A percentile compares a stretch with the other conserved stretches of the same genome.
phyloP scores from a whole-genome alignment of 2,329 filamentous ascomycete species.

The Huntiella abstrusa region DNA sequence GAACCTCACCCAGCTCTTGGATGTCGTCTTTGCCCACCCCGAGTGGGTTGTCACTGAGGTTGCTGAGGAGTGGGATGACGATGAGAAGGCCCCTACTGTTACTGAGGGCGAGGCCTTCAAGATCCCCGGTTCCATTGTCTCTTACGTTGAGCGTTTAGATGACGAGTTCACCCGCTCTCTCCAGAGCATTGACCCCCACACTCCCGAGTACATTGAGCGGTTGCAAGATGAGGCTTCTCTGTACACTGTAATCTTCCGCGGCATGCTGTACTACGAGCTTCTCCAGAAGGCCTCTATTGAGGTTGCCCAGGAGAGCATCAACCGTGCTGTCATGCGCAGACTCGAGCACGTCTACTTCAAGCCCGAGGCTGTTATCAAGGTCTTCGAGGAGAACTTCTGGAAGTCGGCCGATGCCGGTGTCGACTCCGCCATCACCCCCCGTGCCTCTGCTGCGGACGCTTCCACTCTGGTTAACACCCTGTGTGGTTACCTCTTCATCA shows the following conservation, averaged over 20 bases:
- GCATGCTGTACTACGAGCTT: slow-evolving; percentile 72
- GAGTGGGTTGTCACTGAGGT: slow-evolving; percentile 76
- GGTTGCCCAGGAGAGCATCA: slow-evolving; percentile 67
- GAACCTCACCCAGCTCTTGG: slow-evolving; percentile 62
- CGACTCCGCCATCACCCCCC: slow-evolving; percentile 66
- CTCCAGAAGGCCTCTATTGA: slow-evolving; percentile 55
- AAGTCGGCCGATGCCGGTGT: slow-evolving; percentile 51
- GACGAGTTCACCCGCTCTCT: slow-evolving; percentile 95
- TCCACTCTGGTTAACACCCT: slow-evolving; percentile 63
- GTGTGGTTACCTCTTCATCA: slow-evolving; percentile 83
- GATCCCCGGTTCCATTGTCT: slow-evolving; percentile 84
- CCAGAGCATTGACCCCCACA: slow-evolving; percentile 94
- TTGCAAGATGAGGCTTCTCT: slow-evolving; percentile 76
- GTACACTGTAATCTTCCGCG: slow-evolving; percentile 82
- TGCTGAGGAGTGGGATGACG: slow-evolving; percentile 97
- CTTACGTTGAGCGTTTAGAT: slow-evolving; percentile 84
- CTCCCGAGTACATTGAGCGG: slow-evolving; percentile 93
- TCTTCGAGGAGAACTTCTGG: slow-evolving; percentile 89
- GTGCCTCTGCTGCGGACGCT: slow-evolving; percentile 48
- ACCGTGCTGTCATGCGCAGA: slow-evolving; percentile 82
- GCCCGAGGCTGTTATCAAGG: slow-evolving; percentile 80
- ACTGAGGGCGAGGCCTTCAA: slow-evolving; percentile 63
- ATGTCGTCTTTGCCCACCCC: slow-evolving; percentile 58
- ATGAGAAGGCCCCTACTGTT: slow-evolving; percentile 73
- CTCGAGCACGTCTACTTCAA: slow-evolving; percentile 99